Conservation (phyloP, 257 asterid species). For the Plantago elongata region DNA sequence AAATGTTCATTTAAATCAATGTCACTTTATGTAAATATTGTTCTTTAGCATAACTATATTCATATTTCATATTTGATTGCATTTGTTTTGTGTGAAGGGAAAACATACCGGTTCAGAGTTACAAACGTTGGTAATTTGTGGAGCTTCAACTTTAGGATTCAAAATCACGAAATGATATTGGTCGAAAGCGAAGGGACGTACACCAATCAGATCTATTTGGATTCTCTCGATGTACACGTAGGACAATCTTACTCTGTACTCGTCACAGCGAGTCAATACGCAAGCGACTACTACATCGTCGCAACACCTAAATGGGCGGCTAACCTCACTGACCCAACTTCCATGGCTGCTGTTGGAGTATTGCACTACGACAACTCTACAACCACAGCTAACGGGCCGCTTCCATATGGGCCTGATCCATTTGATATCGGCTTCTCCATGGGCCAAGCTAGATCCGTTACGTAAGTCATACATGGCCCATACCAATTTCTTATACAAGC, state of each 20-base stretch:
- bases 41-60: background rate
- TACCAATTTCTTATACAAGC: background rate
- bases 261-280: slow-evolving; percentile 42
- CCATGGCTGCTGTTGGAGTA: slow-evolving; percentile 43
- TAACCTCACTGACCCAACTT: slow-evolving; percentile 4
- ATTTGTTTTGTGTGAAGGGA: slow-evolving; percentile 27
- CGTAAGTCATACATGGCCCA: slow-evolving; percentile 22
- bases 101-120: slow-evolving; percentile 52
- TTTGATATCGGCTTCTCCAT: slow-evolving; percentile 42
- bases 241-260: slow-evolving; percentile 82
- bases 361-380: slow-evolving; percentile 57
- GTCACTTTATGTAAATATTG: background rate
- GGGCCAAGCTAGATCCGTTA: slow-evolving; percentile 50
- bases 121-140: slow-evolving; percentile 55
- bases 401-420: slow-evolving; percentile 60
- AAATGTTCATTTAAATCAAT: background rate
- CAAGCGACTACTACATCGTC: slow-evolving; percentile 47
- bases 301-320: slow-evolving; percentile 57
- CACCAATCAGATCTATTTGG: slow-evolving; percentile 35
- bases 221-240: slow-evolving; percentile 58
- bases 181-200: slow-evolving; percentile 76
- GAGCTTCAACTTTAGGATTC: slow-evolving; percentile 59
- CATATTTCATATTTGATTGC: background rate
- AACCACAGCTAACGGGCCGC: slow-evolving; percentile 35
- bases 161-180: slow-evolving; percentile 49